Percentiles rank a stretch among this genome's conserved stretches.
These are phyloP conservation scores for Microbotryomycetes sp. DNA, from an alignment of 1,284 basidiomycete species.

Conservation along the genomic window DNA sequence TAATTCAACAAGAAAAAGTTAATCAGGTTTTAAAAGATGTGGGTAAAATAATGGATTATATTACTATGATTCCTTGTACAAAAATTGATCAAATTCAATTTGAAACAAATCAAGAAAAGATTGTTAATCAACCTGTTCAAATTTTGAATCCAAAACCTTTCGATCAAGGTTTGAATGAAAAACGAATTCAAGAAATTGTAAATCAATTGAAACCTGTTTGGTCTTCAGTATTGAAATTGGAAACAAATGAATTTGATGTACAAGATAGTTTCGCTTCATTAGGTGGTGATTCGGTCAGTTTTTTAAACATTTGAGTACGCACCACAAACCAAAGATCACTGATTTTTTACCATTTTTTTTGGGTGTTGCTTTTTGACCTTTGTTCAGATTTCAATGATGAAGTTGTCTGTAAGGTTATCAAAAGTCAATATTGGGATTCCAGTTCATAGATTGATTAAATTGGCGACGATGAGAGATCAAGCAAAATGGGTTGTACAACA, in stretches of 20 bases:
- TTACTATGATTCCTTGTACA: conserved; percentile 20
- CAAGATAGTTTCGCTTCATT: conserved; percentile 27
- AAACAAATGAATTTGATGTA: conserved; percentile 1
- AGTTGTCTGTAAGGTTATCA: conserved; percentile 21
- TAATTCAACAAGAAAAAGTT: conserved; percentile 8
- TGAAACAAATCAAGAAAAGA: not conserved
- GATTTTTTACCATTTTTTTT: not conserved
- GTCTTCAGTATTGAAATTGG: conserved; percentile 20
- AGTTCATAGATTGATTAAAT: conserved; percentile 11
- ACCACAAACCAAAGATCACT: not conserved
- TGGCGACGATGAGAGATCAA: conserved; percentile 19
- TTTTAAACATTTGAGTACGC: not conserved
- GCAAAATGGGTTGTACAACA: conserved; percentile 13
- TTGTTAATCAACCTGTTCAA: too few species aligned
- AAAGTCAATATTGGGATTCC: conserved; percentile 19
- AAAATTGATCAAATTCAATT: conserved; percentile 3
- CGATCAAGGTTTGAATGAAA: not conserved
- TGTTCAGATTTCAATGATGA: conserved; percentile 26
- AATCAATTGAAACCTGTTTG: conserved; percentile 17
- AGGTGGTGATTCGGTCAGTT: conserved; percentile 36
- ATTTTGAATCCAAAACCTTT: not conserved
- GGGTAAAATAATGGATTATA: conserved; percentile 19
- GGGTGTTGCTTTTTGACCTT: too few species aligned
- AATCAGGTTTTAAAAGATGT: conserved; percentile 10
- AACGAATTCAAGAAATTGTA: not conserved